These are phyloP conservation scores for Ascocoryne sarcoides DNA, from an alignment of 2,329 filamentous ascomycete species.

Conservation along the genomic window DNA sequence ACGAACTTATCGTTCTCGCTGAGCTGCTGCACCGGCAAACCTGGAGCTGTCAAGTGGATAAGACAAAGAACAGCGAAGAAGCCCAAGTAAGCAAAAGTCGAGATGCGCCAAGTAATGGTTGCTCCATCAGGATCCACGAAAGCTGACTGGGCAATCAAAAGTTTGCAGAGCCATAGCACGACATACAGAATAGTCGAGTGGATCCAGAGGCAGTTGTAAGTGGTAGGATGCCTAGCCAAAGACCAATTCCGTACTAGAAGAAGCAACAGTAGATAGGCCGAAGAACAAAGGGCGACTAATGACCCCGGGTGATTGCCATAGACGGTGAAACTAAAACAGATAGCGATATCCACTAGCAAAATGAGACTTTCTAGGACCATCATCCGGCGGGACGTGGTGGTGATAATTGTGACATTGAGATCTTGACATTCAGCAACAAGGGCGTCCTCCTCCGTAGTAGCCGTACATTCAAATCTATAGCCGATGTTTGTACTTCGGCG, in stretches of 20 bases:
- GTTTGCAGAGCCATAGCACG: slow-evolving; percentile 1
- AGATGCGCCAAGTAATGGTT: neutral
- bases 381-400: no score
- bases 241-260: neutral
- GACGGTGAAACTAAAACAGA: no score
- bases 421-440: no score
- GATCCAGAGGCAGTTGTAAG: neutral
- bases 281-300: no score
- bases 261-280: slow-evolving; percentile 1
- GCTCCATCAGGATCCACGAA: neutral
- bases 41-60: neutral
- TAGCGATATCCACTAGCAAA: no score
- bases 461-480: no score
- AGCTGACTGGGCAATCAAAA: neutral
- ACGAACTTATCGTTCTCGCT: neutral
- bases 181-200: slow-evolving; percentile 1
- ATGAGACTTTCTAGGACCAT: no score
- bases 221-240: no score
- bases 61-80: slow-evolving; percentile 1
- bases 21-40: neutral
- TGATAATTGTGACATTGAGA: no score
- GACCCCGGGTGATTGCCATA: no score
- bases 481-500: no score
- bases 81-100: neutral
- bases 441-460: no score